A percentile compares a stretch with the other conserved stretches of the same genome.
These are phyloP conservation scores for Trichoderma sp. DNA, from an alignment of 2,329 filamentous ascomycete genomes.

Conservation along the genomic window DNA sequence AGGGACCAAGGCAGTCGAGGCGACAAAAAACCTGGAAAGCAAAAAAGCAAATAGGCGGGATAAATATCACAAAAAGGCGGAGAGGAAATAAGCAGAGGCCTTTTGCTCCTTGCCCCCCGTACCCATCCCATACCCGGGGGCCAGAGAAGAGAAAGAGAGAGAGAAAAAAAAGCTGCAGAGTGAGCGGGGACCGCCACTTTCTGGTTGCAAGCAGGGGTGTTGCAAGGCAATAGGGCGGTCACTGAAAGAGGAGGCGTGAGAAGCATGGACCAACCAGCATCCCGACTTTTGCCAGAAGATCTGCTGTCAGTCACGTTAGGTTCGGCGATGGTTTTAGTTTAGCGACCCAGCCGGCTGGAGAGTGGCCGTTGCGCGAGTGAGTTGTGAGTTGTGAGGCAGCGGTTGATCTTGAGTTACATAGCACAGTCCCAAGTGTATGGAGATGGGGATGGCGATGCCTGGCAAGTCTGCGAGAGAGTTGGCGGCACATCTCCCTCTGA, in stretches of 20 bases:
- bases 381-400: neutral
- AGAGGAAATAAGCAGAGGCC: conserved; percentile 9
- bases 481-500: neutral
- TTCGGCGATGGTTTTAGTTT: conserved; percentile 13
- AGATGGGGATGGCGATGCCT: neutral
- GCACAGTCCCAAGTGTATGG: neutral
- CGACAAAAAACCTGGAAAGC: no score
- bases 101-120: conserved; percentile 1
- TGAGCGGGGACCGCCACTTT: conserved; percentile 19
- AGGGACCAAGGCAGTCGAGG: neutral
- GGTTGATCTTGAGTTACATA: neutral
- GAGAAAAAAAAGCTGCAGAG: neutral
- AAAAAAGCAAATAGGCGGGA: conserved; percentile 6
- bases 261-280: neutral
- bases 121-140: neutral
- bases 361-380: neutral
- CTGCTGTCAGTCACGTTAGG: conserved; percentile 12
- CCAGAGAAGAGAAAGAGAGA: neutral
- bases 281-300: conserved; percentile 9
- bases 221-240: conserved; percentile 17
- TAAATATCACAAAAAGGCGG: conserved; percentile 11
- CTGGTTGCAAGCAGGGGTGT: conserved; percentile 1
- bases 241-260: conserved; percentile 9
- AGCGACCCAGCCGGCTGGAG: conserved; percentile 15
- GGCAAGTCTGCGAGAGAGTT: neutral